Conservation (phyloP, 306 rosid species). For the Dryas octopetala region DNA sequence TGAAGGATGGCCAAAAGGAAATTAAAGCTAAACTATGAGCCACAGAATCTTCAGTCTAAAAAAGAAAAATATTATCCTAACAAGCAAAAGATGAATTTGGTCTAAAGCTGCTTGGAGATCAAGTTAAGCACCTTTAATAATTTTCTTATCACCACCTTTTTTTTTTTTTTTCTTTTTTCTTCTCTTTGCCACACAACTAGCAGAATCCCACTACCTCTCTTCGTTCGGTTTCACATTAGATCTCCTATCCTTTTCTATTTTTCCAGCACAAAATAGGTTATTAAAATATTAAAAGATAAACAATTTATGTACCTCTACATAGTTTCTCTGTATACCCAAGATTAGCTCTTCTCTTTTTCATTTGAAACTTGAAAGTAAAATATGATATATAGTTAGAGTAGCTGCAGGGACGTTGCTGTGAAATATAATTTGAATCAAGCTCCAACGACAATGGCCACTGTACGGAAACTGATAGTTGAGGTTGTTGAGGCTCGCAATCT, state of each 20-base stretch:
- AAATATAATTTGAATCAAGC: no score
- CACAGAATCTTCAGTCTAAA: no score
- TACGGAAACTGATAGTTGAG: slow-evolving; percentile 65
- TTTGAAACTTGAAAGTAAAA: no score
- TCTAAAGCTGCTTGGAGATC: slow-evolving; percentile 49
- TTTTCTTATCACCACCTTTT: neutral
- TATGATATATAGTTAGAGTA: no score
- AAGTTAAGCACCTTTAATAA: slow-evolving; percentile 48
- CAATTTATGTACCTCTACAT: no score
- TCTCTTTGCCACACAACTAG: neutral
- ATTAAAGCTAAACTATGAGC: no score
- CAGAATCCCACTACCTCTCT: slow-evolving; percentile 11
- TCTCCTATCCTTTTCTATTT: neutral
- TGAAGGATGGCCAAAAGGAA: neutral
- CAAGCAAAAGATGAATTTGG: slow-evolving; percentile 33
- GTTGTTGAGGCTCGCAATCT: slow-evolving; percentile 83
- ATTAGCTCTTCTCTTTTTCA: no score
- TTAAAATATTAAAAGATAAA: no score
- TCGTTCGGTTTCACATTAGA: slow-evolving; percentile 13
- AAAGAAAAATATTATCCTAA: slow-evolving; percentile 23
- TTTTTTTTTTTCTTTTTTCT: slow-evolving; percentile 4
- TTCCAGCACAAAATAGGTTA: neutral
- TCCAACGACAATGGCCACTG: slow-evolving; percentile 30
- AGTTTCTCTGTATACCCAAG: no score
- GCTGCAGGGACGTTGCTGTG: no score